A percentile compares a stretch with the other conserved stretches of the same genome.
Evolutionary conservation across 129 eudicot species (phyloP).

Genomic region (Calendula officinalis): DNA sequence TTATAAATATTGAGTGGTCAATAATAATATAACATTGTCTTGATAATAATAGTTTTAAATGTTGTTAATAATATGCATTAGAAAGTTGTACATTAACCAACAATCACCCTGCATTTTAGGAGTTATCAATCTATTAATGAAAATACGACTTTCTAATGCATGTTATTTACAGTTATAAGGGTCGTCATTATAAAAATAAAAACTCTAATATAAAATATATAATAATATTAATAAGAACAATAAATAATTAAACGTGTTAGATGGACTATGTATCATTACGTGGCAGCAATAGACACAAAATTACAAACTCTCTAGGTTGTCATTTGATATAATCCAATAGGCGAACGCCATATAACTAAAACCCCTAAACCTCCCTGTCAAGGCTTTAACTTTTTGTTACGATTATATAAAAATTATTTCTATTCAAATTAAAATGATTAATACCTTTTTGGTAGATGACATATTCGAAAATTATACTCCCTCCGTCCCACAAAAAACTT

Average conservation of each 20-base stretch:
- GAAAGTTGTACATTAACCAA: too few relatives aligned
- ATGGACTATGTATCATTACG: constrained; percentile 13
- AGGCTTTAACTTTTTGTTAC: background rate
- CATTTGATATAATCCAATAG: constrained; percentile 14
- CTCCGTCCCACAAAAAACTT: too few relatives aligned
- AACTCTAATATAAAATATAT: too few relatives aligned
- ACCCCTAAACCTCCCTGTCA: constrained; percentile 4
- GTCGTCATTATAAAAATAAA: too few relatives aligned
- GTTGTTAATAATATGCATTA: too few relatives aligned
- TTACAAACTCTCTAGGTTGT: constrained; percentile 10
- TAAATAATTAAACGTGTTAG: background rate
- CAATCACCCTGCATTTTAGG: too few relatives aligned
- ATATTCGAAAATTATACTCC: background rate
- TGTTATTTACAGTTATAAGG: too few relatives aligned
- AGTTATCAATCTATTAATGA: too few relatives aligned
- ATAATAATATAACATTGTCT: too few relatives aligned
- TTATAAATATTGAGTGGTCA: too few relatives aligned
- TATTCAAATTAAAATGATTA: background rate
- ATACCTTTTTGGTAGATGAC: background rate
- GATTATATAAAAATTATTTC: background rate
- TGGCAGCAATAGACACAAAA: constrained; percentile 2
- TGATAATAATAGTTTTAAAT: too few relatives aligned
- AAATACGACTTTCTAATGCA: too few relatives aligned
- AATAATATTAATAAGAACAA: background rate
- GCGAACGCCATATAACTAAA: background rate